Percentiles rank a stretch among this genome's conserved stretches.
Conservation (phyloP, 2,329 filamentous ascomycete genomes). For the Paracoccidioides lutzii region DNA sequence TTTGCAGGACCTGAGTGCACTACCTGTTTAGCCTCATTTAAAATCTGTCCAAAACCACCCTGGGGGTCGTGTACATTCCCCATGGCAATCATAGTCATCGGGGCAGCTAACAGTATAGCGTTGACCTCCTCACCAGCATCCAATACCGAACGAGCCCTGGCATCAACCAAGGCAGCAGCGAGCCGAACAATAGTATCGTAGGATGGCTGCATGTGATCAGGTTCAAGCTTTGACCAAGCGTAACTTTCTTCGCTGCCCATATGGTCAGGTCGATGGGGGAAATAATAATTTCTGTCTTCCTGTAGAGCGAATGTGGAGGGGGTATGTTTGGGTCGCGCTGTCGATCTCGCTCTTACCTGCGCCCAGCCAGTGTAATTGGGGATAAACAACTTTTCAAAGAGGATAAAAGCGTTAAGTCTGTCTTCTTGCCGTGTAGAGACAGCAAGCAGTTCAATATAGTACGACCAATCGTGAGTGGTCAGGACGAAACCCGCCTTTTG, state of each 20-base stretch:
- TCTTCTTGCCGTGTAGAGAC: slow-evolving; percentile 45
- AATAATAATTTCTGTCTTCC: slow-evolving; percentile 15
- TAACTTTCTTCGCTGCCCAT: slow-evolving; percentile 21
- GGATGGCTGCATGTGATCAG: slow-evolving; percentile 31
- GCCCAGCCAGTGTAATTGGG: slow-evolving; percentile 64
- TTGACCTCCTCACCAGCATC: slow-evolving; percentile 21
- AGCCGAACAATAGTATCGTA: slow-evolving; percentile 34
- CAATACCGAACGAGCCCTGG: slow-evolving; percentile 24
- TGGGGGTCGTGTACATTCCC: slow-evolving; percentile 26
- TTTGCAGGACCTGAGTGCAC: neutral
- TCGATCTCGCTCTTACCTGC: slow-evolving; percentile 23
- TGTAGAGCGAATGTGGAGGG: slow-evolving; percentile 21
- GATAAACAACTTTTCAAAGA: slow-evolving; percentile 70
- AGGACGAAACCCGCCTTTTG: slow-evolving; percentile 56
- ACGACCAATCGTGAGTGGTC: slow-evolving; percentile 69
- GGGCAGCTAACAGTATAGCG: slow-evolving; percentile 20
- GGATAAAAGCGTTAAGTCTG: slow-evolving; percentile 47
- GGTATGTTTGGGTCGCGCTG: slow-evolving; percentile 18
- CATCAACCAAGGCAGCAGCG: slow-evolving; percentile 26
- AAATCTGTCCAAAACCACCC: slow-evolving; percentile 1
- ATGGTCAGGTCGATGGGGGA: slow-evolving; percentile 11
- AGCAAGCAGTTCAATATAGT: slow-evolving; percentile 56
- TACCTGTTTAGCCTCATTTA: neutral
- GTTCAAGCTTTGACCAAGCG: slow-evolving; percentile 26
- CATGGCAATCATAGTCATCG: slow-evolving; percentile 25